Conservation (phyloP, 345 rosid species). For the Theobroma cacao region DNA sequence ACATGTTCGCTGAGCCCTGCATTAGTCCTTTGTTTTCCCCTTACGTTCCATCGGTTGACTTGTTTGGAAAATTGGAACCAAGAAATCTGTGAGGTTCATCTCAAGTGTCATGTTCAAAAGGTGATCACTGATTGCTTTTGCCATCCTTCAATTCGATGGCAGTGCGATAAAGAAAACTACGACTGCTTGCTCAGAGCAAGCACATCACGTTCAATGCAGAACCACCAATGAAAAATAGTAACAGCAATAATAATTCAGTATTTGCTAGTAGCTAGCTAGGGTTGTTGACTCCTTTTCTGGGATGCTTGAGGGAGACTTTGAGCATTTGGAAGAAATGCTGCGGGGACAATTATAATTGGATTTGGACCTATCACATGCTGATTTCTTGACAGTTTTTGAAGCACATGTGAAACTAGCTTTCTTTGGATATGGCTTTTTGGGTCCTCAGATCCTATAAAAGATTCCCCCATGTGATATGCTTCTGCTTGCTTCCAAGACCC, state of each 20-base stretch:
- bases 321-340: neutral
- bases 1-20: neutral
- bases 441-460: neutral
- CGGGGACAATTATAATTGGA: neutral
- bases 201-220: neutral
- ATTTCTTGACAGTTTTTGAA: neutral
- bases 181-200: neutral
- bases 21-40: neutral
- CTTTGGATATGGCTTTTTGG: neutral
- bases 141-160: neutral
- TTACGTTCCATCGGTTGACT: neutral
- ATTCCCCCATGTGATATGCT: conserved; percentile 5
- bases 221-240: neutral
- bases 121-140: neutral
- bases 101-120: neutral
- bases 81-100: neutral
- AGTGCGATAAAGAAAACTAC: neutral
- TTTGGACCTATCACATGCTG: neutral
- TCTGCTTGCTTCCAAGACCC: neutral
- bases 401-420: conserved; percentile 1
- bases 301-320: neutral
- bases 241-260: neutral
- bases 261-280: neutral
- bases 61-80: neutral
- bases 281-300: no score